These are phyloP conservation scores for Candida fluviatilis DNA, from an alignment of 805 yeast species.

Conservation along the genomic window DNA sequence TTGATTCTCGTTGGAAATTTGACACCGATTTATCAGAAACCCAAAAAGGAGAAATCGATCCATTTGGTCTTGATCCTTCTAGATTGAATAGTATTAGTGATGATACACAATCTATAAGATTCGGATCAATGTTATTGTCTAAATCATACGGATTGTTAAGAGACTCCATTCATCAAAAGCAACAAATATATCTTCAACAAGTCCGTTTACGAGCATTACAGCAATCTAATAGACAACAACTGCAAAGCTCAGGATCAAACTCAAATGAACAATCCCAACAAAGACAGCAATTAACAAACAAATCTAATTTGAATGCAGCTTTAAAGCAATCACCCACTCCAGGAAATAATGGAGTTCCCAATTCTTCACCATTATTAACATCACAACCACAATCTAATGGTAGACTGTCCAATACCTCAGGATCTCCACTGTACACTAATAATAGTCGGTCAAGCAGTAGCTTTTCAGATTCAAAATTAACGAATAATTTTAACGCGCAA, in stretches of 20 bases:
- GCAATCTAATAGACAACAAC: conserved; percentile 17
- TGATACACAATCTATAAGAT: conserved; percentile 84
- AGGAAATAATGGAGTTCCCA: neutral
- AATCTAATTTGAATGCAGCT: neutral
- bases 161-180: conserved; percentile 71
- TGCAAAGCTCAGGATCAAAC: conserved; percentile 6
- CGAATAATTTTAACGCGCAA: conserved; percentile 5
- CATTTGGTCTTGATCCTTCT: conserved; percentile 75
- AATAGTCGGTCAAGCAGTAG: conserved; percentile 3
- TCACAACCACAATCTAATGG: conserved; percentile 1
- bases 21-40: conserved; percentile 52
- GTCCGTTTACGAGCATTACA: conserved; percentile 41
- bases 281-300: conserved; percentile 1
- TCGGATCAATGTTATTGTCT: conserved; percentile 85
- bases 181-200: conserved; percentile 48
- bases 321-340: neutral
- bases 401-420: neutral
- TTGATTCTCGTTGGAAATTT: conserved; percentile 63
- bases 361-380: conserved; percentile 1
- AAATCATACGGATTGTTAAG: conserved; percentile 79
- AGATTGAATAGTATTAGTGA: conserved; percentile 75
- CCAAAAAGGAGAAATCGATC: conserved; percentile 35
- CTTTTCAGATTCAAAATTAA: conserved; percentile 4
- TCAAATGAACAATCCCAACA: neutral
- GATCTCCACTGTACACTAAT: conserved; percentile 3